A percentile compares a stretch with the other conserved stretches of the same genome.
phyloP scores from a whole-genome alignment of 2,329 filamentous ascomycete species.

The Fusarium stilboides region DNA sequence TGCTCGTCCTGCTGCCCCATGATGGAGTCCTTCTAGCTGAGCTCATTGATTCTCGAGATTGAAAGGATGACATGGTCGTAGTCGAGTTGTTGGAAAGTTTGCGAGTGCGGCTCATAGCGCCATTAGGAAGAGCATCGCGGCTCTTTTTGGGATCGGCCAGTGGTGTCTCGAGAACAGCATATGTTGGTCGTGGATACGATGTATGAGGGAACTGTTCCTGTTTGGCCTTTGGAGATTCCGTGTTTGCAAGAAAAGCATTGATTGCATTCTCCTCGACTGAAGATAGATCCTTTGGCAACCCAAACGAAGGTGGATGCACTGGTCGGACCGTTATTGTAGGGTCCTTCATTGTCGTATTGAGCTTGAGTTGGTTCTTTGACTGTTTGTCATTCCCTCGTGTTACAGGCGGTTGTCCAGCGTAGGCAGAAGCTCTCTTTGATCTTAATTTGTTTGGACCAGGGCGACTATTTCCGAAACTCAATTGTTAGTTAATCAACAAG shows the following conservation, averaged over 20 bases:
- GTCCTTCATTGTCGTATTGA: slow-evolving; percentile 42
- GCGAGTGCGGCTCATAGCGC: slow-evolving; percentile 55
- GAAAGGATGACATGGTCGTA: slow-evolving; percentile 47
- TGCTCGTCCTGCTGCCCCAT: slow-evolving; percentile 57
- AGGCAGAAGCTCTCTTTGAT: slow-evolving; percentile 45
- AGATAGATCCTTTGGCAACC: slow-evolving; percentile 39
- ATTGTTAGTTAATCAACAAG: slow-evolving; percentile 27
- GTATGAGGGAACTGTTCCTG: slow-evolving; percentile 33
- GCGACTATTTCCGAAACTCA: slow-evolving; percentile 34
- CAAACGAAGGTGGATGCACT: slow-evolving; percentile 42
- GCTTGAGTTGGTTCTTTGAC: slow-evolving; percentile 26
- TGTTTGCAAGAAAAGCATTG: slow-evolving; percentile 35
- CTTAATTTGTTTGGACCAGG: slow-evolving; percentile 48
- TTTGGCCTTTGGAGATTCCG: slow-evolving; percentile 12
- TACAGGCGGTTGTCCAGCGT: slow-evolving; percentile 33
- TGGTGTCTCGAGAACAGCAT: slow-evolving; percentile 53
- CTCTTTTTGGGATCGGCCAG: slow-evolving; percentile 40
- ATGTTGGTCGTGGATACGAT: slow-evolving; percentile 50
- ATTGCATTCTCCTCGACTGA: slow-evolving; percentile 39
- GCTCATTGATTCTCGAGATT: slow-evolving; percentile 51
- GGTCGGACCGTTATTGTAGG: slow-evolving; percentile 43
- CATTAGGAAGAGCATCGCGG: slow-evolving; percentile 39
- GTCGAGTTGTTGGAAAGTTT: slow-evolving; percentile 54
- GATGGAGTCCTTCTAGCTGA: slow-evolving; percentile 50
- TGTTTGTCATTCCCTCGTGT: slow-evolving; percentile 31